Conservation (phyloP, 192 early-diverging fungal genomes). For the Entomortierella chlamydospora region DNA sequence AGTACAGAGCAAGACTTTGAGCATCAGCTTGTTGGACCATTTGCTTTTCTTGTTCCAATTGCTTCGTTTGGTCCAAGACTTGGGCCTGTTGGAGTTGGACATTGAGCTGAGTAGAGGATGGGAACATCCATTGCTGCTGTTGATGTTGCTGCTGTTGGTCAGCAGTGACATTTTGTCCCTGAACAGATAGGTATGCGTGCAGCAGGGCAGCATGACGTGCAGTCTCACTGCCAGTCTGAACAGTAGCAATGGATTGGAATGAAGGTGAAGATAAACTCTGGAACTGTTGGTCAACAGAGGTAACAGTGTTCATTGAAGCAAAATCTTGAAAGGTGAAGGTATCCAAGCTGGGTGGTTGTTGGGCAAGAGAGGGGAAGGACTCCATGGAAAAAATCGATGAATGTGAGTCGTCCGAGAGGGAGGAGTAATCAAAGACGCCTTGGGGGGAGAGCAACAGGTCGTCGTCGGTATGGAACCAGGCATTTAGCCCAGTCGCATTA, state of each 20-base stretch:
- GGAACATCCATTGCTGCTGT: conserved; percentile 20
- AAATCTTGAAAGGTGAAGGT: background rate
- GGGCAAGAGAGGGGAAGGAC: background rate
- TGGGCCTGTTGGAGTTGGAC: background rate
- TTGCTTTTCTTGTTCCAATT: conserved; percentile 7
- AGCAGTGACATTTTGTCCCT: conserved; percentile 14
- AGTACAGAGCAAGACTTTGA: conserved; percentile 32
- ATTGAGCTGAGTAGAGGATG: background rate
- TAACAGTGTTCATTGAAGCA: background rate
- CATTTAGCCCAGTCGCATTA: background rate
- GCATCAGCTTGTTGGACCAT: conserved; percentile 35
- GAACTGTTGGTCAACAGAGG: background rate
- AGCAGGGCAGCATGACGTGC: conserved; percentile 40
- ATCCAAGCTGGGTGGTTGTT: background rate
- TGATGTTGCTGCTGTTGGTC: conserved; percentile 16
- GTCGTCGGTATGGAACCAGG: conserved; percentile 18
- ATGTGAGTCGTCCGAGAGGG: background rate
- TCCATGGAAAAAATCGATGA: no score
- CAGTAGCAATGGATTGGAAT: background rate
- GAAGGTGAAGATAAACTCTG: background rate
- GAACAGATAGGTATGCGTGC: conserved; percentile 33
- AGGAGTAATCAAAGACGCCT: conserved; percentile 5
- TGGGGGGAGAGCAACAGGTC: conserved; percentile 20
- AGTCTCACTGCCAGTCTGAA: conserved; percentile 13
- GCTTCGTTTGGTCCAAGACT: conserved; percentile 12